Evolutionary conservation across 495 filamentous ascomycete genomes (phyloP).

Genomic region (Penicillium maclennaniae): DNA sequence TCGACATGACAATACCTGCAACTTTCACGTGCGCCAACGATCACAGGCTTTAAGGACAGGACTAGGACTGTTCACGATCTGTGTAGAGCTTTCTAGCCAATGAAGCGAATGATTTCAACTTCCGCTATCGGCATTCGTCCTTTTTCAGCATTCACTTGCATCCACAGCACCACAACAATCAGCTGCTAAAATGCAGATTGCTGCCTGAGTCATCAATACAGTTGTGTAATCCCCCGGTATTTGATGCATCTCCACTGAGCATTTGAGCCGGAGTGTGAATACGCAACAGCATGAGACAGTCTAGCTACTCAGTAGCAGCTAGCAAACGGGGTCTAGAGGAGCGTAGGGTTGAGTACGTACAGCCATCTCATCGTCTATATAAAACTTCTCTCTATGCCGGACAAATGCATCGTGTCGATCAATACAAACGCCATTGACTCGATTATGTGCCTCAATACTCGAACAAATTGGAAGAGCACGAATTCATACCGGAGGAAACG

Average conservation of each 20-base stretch:
- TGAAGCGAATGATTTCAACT: neutral
- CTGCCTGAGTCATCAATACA: constrained; percentile 22
- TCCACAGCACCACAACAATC: too few species aligned
- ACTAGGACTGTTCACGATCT: neutral
- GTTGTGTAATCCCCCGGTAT: constrained; percentile 31
- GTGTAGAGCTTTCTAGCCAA: neutral
- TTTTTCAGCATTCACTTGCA: neutral
- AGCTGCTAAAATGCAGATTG: neutral
- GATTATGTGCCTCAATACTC: neutral
- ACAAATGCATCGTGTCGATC: neutral
- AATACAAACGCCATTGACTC: neutral
- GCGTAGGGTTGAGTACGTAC: neutral
- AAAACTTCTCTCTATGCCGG: neutral
- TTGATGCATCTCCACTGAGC: constrained; percentile 20
- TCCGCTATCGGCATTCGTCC: neutral
- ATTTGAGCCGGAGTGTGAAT: neutral
- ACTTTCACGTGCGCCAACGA: constrained; percentile 24
- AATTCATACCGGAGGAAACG: constrained; percentile 7
- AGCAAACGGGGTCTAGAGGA: neutral
- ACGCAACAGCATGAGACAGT: neutral
- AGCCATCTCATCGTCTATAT: neutral
- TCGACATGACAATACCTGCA: constrained; percentile 27
- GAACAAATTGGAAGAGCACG: neutral
- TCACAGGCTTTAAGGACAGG: neutral
- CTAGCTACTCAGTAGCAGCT: neutral